Evolutionary conservation across 345 rosid species (phyloP).

Genomic region (Durio zibethinus): DNA sequence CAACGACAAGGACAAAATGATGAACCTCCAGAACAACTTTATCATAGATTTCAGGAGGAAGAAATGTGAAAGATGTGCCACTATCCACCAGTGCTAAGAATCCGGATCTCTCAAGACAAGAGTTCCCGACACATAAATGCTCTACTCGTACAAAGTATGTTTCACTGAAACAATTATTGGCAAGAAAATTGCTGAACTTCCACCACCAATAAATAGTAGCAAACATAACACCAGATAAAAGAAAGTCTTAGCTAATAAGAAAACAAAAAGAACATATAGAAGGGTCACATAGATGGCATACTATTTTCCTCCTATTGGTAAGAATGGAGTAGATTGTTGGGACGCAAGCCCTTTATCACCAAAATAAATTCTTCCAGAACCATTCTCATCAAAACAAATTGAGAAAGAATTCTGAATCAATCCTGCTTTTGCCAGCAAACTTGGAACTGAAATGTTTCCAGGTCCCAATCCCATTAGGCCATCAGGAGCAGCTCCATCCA

Average conservation of each 20-base stretch:
- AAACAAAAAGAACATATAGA: background rate
- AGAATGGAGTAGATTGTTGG: slow-evolving; percentile 65
- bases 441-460: slow-evolving; percentile 71
- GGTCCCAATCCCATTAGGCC: slow-evolving; percentile 87
- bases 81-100: slow-evolving; percentile 64
- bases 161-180: slow-evolving; percentile 33
- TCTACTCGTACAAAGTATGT: slow-evolving; percentile 73
- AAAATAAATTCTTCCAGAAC: slow-evolving; percentile 71
- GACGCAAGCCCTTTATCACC: slow-evolving; percentile 67
- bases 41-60: slow-evolving; percentile 52
- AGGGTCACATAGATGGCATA: slow-evolving; percentile 26
- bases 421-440: slow-evolving; percentile 73
- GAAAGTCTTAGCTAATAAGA: background rate
- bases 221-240: background rate
- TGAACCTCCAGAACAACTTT: slow-evolving; percentile 53
- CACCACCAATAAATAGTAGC: slow-evolving; percentile 9
- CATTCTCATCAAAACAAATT: slow-evolving; percentile 70
- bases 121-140: slow-evolving; percentile 57
- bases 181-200: background rate
- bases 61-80: slow-evolving; percentile 75
- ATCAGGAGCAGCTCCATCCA: slow-evolving; percentile 80
- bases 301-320: slow-evolving; percentile 55
- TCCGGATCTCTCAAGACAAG: slow-evolving; percentile 53
- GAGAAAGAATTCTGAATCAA: slow-evolving; percentile 73
- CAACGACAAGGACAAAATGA: background rate